Evolutionary conservation across 2,329 filamentous ascomycete genomes (phyloP), one percentile per base, ranked within the genome.

Genomic region (Fusarium sp.): DNA sequence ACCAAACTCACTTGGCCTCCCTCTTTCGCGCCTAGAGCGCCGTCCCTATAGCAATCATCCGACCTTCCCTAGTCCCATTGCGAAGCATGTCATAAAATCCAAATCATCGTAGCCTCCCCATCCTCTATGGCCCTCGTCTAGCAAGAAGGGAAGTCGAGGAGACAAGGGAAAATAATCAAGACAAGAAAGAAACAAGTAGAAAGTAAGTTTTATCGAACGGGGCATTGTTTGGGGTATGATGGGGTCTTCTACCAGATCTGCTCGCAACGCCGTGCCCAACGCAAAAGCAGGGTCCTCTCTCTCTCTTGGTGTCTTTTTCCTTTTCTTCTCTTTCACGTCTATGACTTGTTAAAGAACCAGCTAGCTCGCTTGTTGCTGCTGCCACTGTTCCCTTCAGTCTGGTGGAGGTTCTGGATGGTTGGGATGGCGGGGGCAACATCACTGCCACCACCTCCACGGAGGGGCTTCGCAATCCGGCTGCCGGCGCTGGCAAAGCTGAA

Each of bases 331-430:
- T 67, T 65, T 74, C 64, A 69, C 69, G 16, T 77, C 77, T 83
- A 86, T 77, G 84, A 86, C 85, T 92, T 91, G 83, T 92, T 91
- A 83, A 93, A 93, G 85, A 93, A 93, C 92, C 92, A 94, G 82
- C 91, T 93, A 79, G 88, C 91, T 78, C 92, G 88, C 89, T 94
- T 94, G 84, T 85, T 88, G 77, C 82, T 81, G 77, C 72, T 74
- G 75, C 84, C 84, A 75, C 83, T 81, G 77, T 69, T 71, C 76
- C 83, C 84, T 81, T 92, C 90, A 78, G 87, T 90, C 83, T 92
- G 88, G 81, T 88, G 88, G 70, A 92, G 84, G 77, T 84, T 88
- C 74, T 88, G 85, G 75, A 92, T 87, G 31, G 89, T 86, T 11
- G 90, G 90, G 73, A 89, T 88, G 57, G 84, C 79, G 11, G 86